phyloP scores from a whole-genome alignment of 805 yeast genomes.

The Nakazawaea sp. region DNA sequence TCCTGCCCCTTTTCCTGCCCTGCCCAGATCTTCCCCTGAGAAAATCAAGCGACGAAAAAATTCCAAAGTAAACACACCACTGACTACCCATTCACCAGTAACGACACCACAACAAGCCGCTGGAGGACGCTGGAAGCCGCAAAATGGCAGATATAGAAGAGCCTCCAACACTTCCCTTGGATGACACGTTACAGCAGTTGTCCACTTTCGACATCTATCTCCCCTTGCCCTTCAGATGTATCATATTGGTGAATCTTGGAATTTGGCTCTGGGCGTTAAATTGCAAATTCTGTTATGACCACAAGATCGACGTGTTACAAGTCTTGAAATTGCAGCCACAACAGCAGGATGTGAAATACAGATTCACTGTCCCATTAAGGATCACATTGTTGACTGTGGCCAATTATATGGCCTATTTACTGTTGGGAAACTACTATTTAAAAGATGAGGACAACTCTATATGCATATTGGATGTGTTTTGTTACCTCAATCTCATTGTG shows the following conservation, averaged over 20 bases:
- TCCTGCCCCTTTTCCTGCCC: too few species aligned
- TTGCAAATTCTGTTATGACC: conserved; percentile 28
- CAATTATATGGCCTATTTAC: conserved; percentile 22
- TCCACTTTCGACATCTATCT: conserved; percentile 24
- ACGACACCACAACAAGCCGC: too few species aligned
- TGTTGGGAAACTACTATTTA: conserved; percentile 13
- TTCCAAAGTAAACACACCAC: too few species aligned
- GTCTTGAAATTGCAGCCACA: conserved; percentile 30
- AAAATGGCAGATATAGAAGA: conserved; percentile 6
- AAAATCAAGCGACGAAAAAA: not conserved
- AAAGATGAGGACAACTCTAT: conserved; percentile 17
- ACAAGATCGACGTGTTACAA: conserved; percentile 37
- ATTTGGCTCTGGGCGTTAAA: conserved; percentile 47
- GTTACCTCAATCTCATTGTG: conserved; percentile 28
- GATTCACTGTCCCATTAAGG: conserved; percentile 14
- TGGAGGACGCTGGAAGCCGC: too few species aligned
- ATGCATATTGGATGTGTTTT: conserved; percentile 25
- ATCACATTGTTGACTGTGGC: conserved; percentile 19
- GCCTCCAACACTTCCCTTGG: conserved; percentile 7
- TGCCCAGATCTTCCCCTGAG: not conserved
- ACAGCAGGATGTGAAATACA: conserved; percentile 16
- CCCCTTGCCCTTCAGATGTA: conserved; percentile 47
- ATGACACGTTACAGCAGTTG: conserved; percentile 10
- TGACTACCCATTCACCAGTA: too few species aligned
- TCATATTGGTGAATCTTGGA: conserved; percentile 42